Conservation (phyloP, 495 filamentous ascomycete species). For the Talaromyces adpressus region DNA sequence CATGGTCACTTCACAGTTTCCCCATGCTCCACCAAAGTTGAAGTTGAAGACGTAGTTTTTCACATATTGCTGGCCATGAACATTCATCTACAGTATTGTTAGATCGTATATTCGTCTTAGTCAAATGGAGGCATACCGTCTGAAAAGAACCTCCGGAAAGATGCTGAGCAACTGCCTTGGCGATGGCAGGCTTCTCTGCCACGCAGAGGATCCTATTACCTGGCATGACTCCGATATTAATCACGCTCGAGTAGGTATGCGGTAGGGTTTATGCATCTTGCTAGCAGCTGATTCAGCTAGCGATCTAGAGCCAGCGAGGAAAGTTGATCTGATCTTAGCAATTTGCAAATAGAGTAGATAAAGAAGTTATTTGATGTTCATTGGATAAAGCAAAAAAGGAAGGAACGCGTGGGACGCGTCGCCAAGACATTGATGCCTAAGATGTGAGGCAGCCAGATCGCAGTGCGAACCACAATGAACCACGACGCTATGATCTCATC, state of each 20-base stretch:
- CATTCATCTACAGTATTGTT: constrained; percentile 33
- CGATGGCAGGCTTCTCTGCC: constrained; percentile 94
- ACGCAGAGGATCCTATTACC: constrained; percentile 69
- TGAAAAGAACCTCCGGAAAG: constrained; percentile 67
- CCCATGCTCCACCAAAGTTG: constrained; percentile 77
- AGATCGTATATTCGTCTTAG: constrained; percentile 14
- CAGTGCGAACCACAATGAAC: neutral
- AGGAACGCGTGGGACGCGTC: constrained; percentile 7
- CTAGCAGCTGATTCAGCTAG: neutral
- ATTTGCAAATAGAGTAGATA: no score
- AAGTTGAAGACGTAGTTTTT: constrained; percentile 95
- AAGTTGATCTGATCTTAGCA: neutral
- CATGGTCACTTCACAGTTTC: constrained; percentile 77
- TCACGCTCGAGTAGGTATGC: neutral
- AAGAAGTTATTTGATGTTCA: neutral
- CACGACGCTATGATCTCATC: neutral
- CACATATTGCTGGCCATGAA: constrained; percentile 63
- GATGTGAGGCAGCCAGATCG: neutral
- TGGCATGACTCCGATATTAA: constrained; percentile 5
- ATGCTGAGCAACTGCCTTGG: constrained; percentile 86
- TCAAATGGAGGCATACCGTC: constrained; percentile 48
- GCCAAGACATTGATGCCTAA: neutral
- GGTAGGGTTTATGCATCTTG: neutral
- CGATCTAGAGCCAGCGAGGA: neutral
- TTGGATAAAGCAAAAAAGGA: neutral